These are phyloP conservation scores for Phytophthora fragariaefolia DNA, from an alignment of 352 stramenopile species.

Conservation along the genomic window DNA sequence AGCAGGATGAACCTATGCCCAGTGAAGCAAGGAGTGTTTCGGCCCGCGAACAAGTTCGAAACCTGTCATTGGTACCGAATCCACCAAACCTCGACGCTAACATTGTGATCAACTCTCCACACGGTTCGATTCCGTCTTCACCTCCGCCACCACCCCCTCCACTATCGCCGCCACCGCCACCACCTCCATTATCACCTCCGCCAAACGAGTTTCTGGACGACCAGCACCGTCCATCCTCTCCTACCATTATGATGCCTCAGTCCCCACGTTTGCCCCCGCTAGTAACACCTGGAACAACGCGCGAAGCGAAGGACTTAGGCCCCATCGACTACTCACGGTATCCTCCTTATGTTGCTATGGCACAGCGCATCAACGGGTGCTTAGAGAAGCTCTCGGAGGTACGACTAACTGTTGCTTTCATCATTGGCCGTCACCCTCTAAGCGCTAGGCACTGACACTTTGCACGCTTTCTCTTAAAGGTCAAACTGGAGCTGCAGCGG, in stretches of 20 bases:
- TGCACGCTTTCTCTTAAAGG: constrained; percentile 35
- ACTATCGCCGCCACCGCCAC: constrained; percentile 54
- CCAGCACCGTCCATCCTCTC: constrained; percentile 38
- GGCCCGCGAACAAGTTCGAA: constrained; percentile 22
- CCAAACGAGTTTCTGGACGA: constrained; percentile 23
- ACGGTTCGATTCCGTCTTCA: constrained; percentile 27
- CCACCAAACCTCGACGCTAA: constrained; percentile 6
- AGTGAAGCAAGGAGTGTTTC: constrained; percentile 5
- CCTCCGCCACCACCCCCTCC: constrained; percentile 54
- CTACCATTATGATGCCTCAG: constrained; percentile 48
- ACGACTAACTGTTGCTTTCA: constrained; percentile 16
- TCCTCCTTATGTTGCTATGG: constrained; percentile 67
- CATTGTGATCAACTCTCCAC: constrained; percentile 18
- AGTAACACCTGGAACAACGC: constrained; percentile 9
- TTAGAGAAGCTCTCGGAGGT: constrained; percentile 80
- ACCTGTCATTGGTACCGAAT: constrained; percentile 17
- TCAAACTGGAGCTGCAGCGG: constrained; percentile 85
- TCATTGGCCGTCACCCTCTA: background rate
- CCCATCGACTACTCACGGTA: constrained; percentile 82
- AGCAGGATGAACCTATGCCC: constrained; percentile 70
- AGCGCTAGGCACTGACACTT: constrained; percentile 20
- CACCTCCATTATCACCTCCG: constrained; percentile 37
- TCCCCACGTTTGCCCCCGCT: constrained; percentile 39
- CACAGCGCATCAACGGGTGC: constrained; percentile 82
- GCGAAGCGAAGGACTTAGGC: constrained; percentile 24